Evolutionary conservation across 208 protist species (phyloP).

Genomic region (Leishmania tropica): DNA sequence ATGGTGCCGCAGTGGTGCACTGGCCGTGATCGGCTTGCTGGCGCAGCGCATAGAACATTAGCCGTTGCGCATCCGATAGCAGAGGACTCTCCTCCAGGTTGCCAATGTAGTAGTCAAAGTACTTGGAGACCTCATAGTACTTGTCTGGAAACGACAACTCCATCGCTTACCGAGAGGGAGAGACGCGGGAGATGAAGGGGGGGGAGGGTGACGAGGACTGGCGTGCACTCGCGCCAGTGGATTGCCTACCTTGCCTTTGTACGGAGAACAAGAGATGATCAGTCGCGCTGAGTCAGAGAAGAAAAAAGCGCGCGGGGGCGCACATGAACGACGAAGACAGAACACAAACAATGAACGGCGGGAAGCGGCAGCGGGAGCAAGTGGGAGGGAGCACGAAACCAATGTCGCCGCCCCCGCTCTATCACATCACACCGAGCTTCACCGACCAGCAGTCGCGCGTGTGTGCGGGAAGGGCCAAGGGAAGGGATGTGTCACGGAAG

Average conservation of each 20-base stretch:
- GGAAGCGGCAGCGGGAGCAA: background rate
- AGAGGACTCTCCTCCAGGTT: constrained; percentile 44
- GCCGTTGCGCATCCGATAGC: constrained; percentile 60
- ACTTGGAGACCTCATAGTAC: constrained; percentile 55
- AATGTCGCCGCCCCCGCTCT: background rate
- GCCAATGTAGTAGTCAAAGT: constrained; percentile 65
- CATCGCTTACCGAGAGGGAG: constrained; percentile 26
- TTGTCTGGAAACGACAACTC: constrained; percentile 73
- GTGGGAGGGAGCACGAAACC: background rate
- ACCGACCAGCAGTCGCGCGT: background rate
- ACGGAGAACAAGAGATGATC: background rate
- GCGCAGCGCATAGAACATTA: constrained; percentile 79
- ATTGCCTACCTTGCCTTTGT: background rate
- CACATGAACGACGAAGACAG: background rate
- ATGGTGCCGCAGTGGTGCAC: constrained; percentile 59
- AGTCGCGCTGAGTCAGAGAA: background rate
- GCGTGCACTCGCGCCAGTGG: background rate
- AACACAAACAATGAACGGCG: background rate
- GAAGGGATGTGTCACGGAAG: background rate
- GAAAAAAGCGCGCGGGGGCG: background rate
- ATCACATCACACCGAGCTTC: background rate
- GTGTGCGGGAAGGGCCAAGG: background rate
- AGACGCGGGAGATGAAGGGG: background rate
- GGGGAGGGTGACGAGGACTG: background rate
- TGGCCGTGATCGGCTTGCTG: constrained; percentile 73